Evolutionary conservation across 2,329 filamentous ascomycete genomes (phyloP).

Genomic region (Penicillium sclerotigenum): DNA sequence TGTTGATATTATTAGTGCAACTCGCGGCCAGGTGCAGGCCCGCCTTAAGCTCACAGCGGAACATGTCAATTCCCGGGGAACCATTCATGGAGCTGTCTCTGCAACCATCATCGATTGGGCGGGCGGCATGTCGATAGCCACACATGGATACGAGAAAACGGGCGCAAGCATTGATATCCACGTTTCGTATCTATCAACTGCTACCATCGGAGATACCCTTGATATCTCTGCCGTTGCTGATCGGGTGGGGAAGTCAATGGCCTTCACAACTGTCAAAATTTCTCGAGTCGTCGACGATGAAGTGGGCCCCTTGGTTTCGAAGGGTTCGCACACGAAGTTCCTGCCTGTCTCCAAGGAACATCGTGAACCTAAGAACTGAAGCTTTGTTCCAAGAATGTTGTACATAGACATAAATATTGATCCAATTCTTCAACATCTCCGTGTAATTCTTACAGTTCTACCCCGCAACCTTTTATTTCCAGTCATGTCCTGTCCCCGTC

Average conservation of each 20-base stretch:
- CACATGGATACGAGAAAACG: conserved; percentile 7
- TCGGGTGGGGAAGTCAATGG: conserved; percentile 8
- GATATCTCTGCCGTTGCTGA: conserved; percentile 6
- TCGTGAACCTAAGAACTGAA: background rate
- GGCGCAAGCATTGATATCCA: conserved; percentile 9
- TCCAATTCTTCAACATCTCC: background rate
- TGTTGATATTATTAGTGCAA: conserved; percentile 5
- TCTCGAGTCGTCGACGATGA: conserved; percentile 2
- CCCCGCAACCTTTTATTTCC: background rate
- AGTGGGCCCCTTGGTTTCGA: conserved; percentile 7
- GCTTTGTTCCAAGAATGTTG: background rate
- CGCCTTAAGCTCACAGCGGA: conserved; percentile 8
- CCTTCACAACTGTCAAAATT: conserved; percentile 7
- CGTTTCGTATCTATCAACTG: conserved; percentile 8
- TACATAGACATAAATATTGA: background rate
- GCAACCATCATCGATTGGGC: conserved; percentile 10
- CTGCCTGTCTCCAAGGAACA: conserved; percentile 10
- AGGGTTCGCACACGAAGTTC: conserved; percentile 10
- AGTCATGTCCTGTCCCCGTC: conserved; percentile 11
- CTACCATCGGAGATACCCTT: background rate
- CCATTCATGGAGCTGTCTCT: conserved; percentile 8
- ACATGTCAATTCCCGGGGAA: conserved; percentile 9
- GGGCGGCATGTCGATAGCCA: conserved; percentile 8
- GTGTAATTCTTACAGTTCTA: background rate
- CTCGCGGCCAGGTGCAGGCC: conserved; percentile 4